Evolutionary conservation across 2,329 filamentous ascomycete genomes (phyloP), one percentile per base, ranked within the genome.

Genomic region (Leptosphaerulina australis): DNA sequence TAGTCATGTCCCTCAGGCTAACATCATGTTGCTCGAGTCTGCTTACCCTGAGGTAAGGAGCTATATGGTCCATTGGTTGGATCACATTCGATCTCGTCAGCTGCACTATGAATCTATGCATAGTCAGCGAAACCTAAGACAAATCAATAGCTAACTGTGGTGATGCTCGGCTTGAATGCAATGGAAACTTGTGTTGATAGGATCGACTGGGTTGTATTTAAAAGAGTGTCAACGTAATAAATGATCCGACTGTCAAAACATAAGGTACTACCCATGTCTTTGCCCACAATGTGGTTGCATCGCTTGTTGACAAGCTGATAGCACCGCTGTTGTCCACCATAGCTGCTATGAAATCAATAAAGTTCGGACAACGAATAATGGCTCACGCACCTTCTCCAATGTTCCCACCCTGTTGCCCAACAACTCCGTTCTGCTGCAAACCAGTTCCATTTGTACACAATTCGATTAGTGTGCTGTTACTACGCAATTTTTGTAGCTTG

Each of bases 381-480:
- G 9, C 12, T 10, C 6, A 52, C 26, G 14, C 12, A 45, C 40
- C 37, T 33, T 20, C 10, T 37, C 53, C 53, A 38, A 59, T 57
- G 10, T 28, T 34, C 7, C 44, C 56, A 39, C 41, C 22, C 31
- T 46, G 53, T 10, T 48, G 37, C 11, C 37, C 36, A 33, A 17
- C 26, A 21, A 35, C 35, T 14, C 29, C 40, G 14, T 53, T 35
- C 12, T 53, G 34, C 21, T 48, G 56, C 5, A 44, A 24, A 4
- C 24, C 8, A 7, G 26, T 11, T 30, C 53, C 24, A 8, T 30
- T 17, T 1, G 20, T 21, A 30, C 67, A 70, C 18, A 64, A 33
- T 10, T 49, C 53, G 21, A 60, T 46, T 4, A 70, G 53, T 1
- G 68, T 70, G n/a, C 53, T 59, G 33, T 70, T 69, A 9, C 43